These are phyloP conservation scores for Stachybotrys chartarum DNA, from an alignment of 2,329 filamentous ascomycete species.

Conservation along the genomic window DNA sequence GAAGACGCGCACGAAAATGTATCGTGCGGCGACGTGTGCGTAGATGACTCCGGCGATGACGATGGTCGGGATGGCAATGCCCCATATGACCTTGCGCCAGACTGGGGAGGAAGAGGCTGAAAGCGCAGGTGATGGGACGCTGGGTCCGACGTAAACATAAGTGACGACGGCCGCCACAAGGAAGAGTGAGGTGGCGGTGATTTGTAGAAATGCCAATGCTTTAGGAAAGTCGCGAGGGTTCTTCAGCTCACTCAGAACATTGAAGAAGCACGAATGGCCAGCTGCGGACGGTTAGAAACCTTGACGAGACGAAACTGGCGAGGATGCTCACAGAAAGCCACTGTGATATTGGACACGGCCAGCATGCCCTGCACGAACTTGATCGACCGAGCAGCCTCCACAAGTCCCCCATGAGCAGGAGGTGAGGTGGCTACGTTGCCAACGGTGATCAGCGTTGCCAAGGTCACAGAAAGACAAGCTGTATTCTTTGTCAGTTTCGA, in stretches of 20 bases:
- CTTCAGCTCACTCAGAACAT: slow-evolving; percentile 57
- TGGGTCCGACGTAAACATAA: slow-evolving; percentile 57
- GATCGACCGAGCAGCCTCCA: slow-evolving; percentile 28
- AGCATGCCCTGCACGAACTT: slow-evolving; percentile 47
- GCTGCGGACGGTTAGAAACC: slow-evolving; percentile 9
- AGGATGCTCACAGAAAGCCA: slow-evolving; percentile 46
- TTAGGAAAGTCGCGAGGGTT: slow-evolving; percentile 38
- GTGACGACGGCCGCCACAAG: slow-evolving; percentile 58
- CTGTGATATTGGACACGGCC: slow-evolving; percentile 56
- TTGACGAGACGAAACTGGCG: neutral
- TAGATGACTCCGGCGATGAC: slow-evolving; percentile 66
- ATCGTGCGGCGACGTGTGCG: slow-evolving; percentile 58
- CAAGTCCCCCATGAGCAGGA: slow-evolving; percentile 24
- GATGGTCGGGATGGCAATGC: slow-evolving; percentile 62
- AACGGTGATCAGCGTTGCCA: slow-evolving; percentile 57
- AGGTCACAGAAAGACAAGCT: slow-evolving; percentile 53
- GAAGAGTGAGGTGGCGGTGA: slow-evolving; percentile 54
- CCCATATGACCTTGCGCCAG: slow-evolving; percentile 59
- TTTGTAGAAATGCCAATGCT: slow-evolving; percentile 46
- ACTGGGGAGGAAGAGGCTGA: slow-evolving; percentile 46
- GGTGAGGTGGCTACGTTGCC: slow-evolving; percentile 47
- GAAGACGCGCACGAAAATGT: slow-evolving; percentile 59
- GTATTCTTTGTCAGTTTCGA: neutral
- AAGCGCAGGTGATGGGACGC: slow-evolving; percentile 59
- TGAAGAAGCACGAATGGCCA: slow-evolving; percentile 63